Conservation (phyloP, 208 protist genomes). For the Kentomonas sorsogonicus region DNA sequence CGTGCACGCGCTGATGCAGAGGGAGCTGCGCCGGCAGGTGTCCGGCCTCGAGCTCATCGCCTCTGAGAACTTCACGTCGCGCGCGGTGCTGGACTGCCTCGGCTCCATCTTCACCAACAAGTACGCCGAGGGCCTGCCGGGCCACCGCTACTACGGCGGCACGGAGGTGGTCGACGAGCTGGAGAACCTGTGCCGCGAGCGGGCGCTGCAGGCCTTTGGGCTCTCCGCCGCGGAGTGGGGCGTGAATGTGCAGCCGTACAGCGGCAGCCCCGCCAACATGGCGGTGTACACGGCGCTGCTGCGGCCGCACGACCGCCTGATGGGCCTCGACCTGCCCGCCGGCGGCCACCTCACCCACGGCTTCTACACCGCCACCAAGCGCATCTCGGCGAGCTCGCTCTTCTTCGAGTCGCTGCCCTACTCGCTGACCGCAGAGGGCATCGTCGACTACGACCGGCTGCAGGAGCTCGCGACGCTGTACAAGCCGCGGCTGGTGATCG, state of each 20-base stretch:
- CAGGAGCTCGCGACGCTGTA: conserved; percentile 86
- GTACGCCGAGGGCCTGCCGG: conserved; percentile 98
- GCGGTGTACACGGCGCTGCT: conserved; percentile 96
- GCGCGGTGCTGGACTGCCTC: conserved; percentile 95
- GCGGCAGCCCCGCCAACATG: conserved; percentile 98
- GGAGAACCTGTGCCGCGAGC: conserved; percentile 90
- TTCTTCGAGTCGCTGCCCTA: conserved; percentile 99
- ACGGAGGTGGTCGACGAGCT: conserved; percentile 97
- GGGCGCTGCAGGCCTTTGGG: conserved; percentile 93
- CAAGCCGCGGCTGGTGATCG: conserved; percentile 95
- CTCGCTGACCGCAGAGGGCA: conserved; percentile 83
- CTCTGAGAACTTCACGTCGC: conserved; percentile 98
- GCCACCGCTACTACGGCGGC: conserved; percentile 97
- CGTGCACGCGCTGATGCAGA: conserved; percentile 73
- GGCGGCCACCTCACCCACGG: conserved; percentile 97
- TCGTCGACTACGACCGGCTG: conserved; percentile 96
- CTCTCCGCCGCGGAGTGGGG: conserved; percentile 95
- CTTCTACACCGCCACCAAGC: conserved; percentile 96
- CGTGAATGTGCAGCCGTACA: conserved; percentile 99
- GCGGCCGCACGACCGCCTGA: conserved; percentile 96
- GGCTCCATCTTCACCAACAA: conserved; percentile 99
- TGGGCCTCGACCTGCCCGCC: conserved; percentile 93
- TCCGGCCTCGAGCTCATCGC: conserved; percentile 89
- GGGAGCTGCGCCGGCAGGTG: conserved; percentile 85
- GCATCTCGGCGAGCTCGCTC: conserved; percentile 95